Conservation (phyloP, 1,139 yeast species). For the Kodamaea ohmeri region DNA sequence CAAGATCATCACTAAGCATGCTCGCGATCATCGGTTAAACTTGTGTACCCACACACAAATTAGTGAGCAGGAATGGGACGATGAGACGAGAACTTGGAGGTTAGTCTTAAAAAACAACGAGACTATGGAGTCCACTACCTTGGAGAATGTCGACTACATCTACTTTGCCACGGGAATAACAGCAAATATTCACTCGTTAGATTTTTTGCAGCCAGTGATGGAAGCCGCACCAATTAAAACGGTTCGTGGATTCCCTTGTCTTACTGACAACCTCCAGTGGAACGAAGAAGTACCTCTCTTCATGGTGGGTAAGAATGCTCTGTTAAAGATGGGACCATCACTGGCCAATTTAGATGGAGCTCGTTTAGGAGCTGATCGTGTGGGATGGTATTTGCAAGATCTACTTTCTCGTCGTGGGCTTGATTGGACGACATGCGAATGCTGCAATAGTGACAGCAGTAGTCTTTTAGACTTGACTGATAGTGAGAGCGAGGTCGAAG, state of each 20-base stretch:
- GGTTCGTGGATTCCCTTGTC: slow-evolving; percentile 41
- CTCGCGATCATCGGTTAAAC: slow-evolving; percentile 27
- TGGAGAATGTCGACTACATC: slow-evolving; percentile 32
- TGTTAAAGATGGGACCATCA: slow-evolving; percentile 45
- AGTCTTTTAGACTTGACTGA: slow-evolving; percentile 2
- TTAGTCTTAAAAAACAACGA: slow-evolving; percentile 12
- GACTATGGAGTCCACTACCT: slow-evolving; percentile 9
- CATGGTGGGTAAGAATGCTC: slow-evolving; percentile 45
- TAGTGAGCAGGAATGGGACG: slow-evolving; percentile 22
- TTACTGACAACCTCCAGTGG: slow-evolving; percentile 48
- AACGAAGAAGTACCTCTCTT: slow-evolving; percentile 38
- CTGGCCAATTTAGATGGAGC: slow-evolving; percentile 53
- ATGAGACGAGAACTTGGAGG: slow-evolving; percentile 16
- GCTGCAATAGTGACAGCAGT: slow-evolving; percentile 7
- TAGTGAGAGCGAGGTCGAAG: slow-evolving; percentile 7
- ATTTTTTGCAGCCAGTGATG: slow-evolving; percentile 28
- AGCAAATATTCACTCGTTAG: slow-evolving; percentile 30
- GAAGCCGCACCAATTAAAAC: slow-evolving; percentile 28
- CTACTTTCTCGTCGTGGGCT: slow-evolving; percentile 23
- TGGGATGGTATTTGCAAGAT: slow-evolving; percentile 40
- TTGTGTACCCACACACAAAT: slow-evolving; percentile 27
- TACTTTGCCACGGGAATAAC: slow-evolving; percentile 45
- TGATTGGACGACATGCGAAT: slow-evolving; percentile 21
- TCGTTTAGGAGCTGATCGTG: slow-evolving; percentile 46
- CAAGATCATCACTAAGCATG: slow-evolving; percentile 30